A percentile compares a stretch with the other conserved stretches of the same genome.
phyloP scores from a whole-genome alignment of 768 basidiomycete species.

The Pholiota molesta region DNA sequence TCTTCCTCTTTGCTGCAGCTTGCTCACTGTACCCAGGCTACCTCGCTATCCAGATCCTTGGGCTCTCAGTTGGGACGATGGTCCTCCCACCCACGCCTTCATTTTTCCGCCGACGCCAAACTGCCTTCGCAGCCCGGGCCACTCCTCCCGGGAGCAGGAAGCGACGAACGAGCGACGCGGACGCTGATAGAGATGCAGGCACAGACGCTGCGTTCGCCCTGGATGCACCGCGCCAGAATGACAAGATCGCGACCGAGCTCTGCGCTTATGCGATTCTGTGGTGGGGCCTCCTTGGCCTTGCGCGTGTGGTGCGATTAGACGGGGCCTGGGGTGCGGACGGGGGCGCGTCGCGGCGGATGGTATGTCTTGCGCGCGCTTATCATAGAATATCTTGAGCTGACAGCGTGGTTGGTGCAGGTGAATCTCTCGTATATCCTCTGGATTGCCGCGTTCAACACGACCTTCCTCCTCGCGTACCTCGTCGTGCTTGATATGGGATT shows the following conservation, averaged over 20 bases:
- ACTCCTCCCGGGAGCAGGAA: neutral
- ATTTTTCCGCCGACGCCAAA: constrained; percentile 62
- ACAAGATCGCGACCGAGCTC: constrained; percentile 77
- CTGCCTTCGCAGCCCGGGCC: constrained; percentile 24
- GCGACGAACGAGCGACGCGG: constrained; percentile 12
- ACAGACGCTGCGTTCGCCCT: constrained; percentile 9
- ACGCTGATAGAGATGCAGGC: neutral
- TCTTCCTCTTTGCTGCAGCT: neutral
- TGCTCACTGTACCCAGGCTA: constrained; percentile 56
- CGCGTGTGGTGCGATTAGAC: constrained; percentile 41
- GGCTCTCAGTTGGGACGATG: constrained; percentile 79
- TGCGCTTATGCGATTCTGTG: constrained; percentile 77
- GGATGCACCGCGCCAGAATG: constrained; percentile 55
- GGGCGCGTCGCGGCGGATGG: constrained; percentile 51
- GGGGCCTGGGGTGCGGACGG: constrained; percentile 28
- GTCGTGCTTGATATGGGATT: constrained; percentile 69
- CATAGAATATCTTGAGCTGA: neutral
- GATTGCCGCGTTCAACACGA: constrained; percentile 86
- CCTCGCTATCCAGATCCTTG: constrained; percentile 86
- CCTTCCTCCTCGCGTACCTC: constrained; percentile 82
- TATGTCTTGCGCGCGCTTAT: constrained; percentile 27
- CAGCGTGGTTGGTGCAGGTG: constrained; percentile 48
- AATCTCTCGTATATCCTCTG: constrained; percentile 90
- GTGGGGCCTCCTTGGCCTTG: constrained; percentile 64
- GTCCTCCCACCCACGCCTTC: constrained; percentile 75